Evolutionary conservation across 768 basidiomycete genomes (phyloP).

Genomic region (Psilocybe azurescens): DNA sequence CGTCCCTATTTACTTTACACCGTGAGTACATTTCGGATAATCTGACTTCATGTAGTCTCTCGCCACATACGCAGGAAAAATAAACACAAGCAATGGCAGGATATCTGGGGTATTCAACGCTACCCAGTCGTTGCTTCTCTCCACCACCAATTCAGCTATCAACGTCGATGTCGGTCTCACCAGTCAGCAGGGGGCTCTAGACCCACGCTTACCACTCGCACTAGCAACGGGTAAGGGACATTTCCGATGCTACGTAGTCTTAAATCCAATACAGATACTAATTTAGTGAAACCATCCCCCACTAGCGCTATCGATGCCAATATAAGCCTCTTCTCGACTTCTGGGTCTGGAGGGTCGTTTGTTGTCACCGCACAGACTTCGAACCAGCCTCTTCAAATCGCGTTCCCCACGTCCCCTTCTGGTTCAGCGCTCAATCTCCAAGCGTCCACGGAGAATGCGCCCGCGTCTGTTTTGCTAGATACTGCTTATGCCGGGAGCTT

Average conservation of each 20-base stretch:
- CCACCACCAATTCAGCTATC: slow-evolving; percentile 48
- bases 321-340: slow-evolving; percentile 12
- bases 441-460: slow-evolving; percentile 40
- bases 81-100: slow-evolving; percentile 45
- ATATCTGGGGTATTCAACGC: slow-evolving; percentile 53
- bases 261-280: background rate
- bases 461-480: slow-evolving; percentile 36
- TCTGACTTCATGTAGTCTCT: slow-evolving; percentile 32
- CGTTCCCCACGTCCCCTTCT: slow-evolving; percentile 36
- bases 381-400: slow-evolving; percentile 36
- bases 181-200: slow-evolving; percentile 27
- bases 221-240: slow-evolving; percentile 4
- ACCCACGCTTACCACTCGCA: background rate
- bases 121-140: slow-evolving; percentile 32
- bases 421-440: slow-evolving; percentile 35
- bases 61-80: slow-evolving; percentile 27
- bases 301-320: slow-evolving; percentile 18
- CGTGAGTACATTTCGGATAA: too few relatives aligned
- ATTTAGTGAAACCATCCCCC: background rate
- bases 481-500: slow-evolving; percentile 45
- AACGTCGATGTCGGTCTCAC: slow-evolving; percentile 43
- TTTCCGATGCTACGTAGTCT: background rate
- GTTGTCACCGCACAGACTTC: slow-evolving; percentile 34
- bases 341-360: slow-evolving; percentile 33
- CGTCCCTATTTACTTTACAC: slow-evolving; percentile 21